These are phyloP conservation scores for Aechmea fasciata DNA, from an alignment of 176 grass and related monocot species.

Conservation along the genomic window DNA sequence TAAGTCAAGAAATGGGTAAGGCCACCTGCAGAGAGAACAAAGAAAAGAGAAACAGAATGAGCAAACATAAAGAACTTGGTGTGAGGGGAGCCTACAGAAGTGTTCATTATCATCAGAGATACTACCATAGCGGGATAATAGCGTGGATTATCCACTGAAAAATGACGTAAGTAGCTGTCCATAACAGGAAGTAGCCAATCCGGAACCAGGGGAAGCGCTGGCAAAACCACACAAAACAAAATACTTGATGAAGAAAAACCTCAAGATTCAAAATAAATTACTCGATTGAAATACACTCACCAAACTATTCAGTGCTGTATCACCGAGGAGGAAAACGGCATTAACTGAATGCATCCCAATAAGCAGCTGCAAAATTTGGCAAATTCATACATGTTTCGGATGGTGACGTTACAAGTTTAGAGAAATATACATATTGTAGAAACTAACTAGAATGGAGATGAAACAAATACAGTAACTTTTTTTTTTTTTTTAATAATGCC, in stretches of 20 bases:
- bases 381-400: not conserved
- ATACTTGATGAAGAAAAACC: slow-evolving; percentile 6
- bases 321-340: slow-evolving; percentile 65
- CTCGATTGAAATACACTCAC: slow-evolving; percentile 31
- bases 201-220: slow-evolving; percentile 78
- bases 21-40: slow-evolving; percentile 42
- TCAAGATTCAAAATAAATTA: not conserved
- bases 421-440: too few relatives aligned
- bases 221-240: slow-evolving; percentile 16
- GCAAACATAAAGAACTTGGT: slow-evolving; percentile 1
- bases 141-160: slow-evolving; percentile 71
- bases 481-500: too few relatives aligned
- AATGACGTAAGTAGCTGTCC: slow-evolving; percentile 60
- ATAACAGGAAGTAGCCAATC: slow-evolving; percentile 69
- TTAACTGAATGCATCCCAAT: slow-evolving; percentile 76
- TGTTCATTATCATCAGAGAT: not conserved
- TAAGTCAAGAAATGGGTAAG: slow-evolving; percentile 96
- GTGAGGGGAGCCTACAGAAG: not conserved
- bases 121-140: slow-evolving; percentile 48
- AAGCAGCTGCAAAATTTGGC: slow-evolving; percentile 42
- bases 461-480: not conserved
- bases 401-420: too few relatives aligned
- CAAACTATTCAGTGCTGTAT: slow-evolving; percentile 65
- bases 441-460: not conserved
- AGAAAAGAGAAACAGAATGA: slow-evolving; percentile 6